These are phyloP conservation scores for Leccinum arenicola DNA, from an alignment of 768 basidiomycete genomes.

Conservation along the genomic window DNA sequence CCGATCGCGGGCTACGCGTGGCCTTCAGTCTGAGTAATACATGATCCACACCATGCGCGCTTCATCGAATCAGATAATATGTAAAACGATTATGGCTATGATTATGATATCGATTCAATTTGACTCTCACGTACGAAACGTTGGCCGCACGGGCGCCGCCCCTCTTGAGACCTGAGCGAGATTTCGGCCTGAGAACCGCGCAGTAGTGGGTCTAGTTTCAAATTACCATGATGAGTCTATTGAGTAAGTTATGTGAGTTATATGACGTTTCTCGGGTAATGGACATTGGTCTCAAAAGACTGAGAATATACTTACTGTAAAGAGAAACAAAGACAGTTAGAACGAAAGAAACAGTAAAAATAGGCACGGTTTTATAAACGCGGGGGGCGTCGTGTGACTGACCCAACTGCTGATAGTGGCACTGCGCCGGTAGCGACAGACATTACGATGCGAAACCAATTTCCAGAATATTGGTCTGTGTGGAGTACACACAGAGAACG, in stretches of 20 bases:
- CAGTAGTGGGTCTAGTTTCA: neutral
- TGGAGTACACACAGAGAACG: neutral
- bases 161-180: neutral
- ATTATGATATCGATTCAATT: neutral
- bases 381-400: neutral
- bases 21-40: neutral
- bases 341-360: neutral
- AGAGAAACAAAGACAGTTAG: neutral
- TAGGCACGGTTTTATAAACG: neutral
- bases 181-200: neutral
- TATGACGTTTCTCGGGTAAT: neutral
- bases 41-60: neutral
- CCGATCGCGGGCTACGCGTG: neutral
- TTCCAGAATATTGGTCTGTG: neutral
- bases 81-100: neutral
- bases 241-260: neutral
- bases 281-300: neutral
- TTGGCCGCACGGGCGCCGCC: neutral
- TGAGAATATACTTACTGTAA: neutral
- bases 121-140: neutral
- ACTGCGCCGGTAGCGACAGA: neutral
- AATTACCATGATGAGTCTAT: neutral
- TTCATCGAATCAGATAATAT: neutral
- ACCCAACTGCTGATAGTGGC: neutral
- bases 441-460: neutral